These are phyloP conservation scores for Puya raimondii DNA, from an alignment of 176 grass and related monocot species.

Conservation along the genomic window DNA sequence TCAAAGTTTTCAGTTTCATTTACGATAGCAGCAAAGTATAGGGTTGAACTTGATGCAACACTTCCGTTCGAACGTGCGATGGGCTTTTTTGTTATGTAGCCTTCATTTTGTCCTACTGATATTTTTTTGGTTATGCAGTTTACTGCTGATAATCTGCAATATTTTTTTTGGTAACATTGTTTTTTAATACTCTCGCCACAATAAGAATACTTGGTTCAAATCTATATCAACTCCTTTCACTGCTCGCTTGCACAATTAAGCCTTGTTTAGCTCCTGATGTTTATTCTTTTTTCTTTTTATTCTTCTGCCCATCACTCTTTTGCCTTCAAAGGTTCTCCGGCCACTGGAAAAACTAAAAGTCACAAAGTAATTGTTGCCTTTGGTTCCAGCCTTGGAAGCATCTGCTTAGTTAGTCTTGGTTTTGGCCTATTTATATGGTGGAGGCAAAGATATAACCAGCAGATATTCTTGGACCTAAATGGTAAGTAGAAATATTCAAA, in stretches of 20 bases:
- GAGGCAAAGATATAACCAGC: slow-evolving; percentile 34
- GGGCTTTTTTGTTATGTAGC: no score
- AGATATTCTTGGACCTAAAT: slow-evolving; percentile 44
- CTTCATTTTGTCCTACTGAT: no score
- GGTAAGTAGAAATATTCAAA: slow-evolving; percentile 37
- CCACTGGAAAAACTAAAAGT: slow-evolving; percentile 31
- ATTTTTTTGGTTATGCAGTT: no score
- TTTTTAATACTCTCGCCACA: background rate
- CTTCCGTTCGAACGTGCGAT: no score
- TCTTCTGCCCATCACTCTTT: background rate
- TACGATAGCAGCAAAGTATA: no score
- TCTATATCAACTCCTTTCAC: no score
- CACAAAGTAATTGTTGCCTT: slow-evolving; percentile 46
- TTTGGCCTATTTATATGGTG: slow-evolving; percentile 59
- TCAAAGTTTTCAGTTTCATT: no score
- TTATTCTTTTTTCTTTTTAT: slow-evolving; percentile 15
- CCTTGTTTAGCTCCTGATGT: slow-evolving; percentile 7
- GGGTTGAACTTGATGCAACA: no score
- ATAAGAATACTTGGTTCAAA: background rate
- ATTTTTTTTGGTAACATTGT: no score
- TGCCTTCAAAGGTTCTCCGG: slow-evolving; percentile 25
- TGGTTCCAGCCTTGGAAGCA: slow-evolving; percentile 47
- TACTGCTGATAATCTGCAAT: no score
- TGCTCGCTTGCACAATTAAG: background rate
- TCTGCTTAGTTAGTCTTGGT: slow-evolving; percentile 35